Evolutionary conservation across 495 filamentous ascomycete genomes (phyloP).

Genomic region (Saxophila tyrrhenica): DNA sequence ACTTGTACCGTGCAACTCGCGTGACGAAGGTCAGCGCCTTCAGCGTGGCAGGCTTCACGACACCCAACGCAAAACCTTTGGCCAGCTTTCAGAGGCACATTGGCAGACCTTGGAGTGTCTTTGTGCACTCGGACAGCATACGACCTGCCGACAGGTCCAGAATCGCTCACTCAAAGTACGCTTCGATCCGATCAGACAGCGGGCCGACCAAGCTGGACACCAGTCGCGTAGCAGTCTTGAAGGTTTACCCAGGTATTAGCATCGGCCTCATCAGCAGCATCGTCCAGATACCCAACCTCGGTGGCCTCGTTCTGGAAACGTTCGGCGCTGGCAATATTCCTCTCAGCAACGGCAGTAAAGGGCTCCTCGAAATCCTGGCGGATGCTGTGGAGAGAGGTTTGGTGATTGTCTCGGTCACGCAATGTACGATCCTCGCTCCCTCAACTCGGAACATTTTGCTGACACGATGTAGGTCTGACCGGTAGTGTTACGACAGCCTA

Average conservation of each 20-base stretch:
- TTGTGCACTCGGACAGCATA: background rate
- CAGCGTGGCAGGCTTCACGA: slow-evolving; percentile 76
- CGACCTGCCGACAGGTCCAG: background rate
- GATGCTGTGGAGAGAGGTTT: slow-evolving; percentile 69
- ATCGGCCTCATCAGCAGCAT: slow-evolving; percentile 92
- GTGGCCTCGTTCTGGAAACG: slow-evolving; percentile 82
- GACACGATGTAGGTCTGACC: slow-evolving; percentile 34
- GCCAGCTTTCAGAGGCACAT: slow-evolving; percentile 44
- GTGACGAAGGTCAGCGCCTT: slow-evolving; percentile 81
- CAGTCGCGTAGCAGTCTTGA: slow-evolving; percentile 78
- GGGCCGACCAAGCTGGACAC: slow-evolving; percentile 59
- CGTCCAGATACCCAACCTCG: slow-evolving; percentile 61
- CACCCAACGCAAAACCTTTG: slow-evolving; percentile 71
- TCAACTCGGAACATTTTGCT: background rate
- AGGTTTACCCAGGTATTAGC: slow-evolving; percentile 92
- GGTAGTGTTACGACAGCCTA: slow-evolving; percentile 87
- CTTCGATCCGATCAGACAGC: no score
- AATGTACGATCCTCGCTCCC: slow-evolving; percentile 59
- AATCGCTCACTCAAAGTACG: background rate
- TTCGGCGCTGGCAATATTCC: slow-evolving; percentile 95
- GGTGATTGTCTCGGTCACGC: slow-evolving; percentile 85
- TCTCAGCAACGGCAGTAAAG: slow-evolving; percentile 55
- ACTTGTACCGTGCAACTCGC: slow-evolving; percentile 82
- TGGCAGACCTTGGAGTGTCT: background rate
- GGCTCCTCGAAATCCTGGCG: slow-evolving; percentile 68